Conservation (phyloP, 768 basidiomycete genomes). For the Pholiota microspora region DNA sequence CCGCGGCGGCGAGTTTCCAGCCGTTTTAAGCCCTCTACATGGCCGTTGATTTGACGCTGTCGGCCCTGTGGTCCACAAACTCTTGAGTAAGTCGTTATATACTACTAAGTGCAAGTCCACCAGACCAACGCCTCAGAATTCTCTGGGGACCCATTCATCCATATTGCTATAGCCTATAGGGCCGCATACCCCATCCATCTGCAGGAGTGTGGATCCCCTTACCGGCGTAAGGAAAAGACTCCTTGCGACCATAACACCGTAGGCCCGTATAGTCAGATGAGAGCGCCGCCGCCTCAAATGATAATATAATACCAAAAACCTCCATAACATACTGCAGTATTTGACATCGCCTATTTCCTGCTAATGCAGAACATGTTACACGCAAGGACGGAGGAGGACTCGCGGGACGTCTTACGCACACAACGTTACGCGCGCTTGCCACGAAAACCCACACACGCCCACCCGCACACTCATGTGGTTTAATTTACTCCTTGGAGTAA, state of each 20-base stretch:
- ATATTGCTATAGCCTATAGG: not conserved
- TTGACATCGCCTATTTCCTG: too few species aligned
- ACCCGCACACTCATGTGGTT: too few species aligned
- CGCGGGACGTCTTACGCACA: not conserved
- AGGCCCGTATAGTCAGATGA: slow-evolving; percentile 18
- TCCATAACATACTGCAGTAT: too few species aligned
- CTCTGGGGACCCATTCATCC: not conserved
- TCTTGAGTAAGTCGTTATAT: too few species aligned
- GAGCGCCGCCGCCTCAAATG: not conserved
- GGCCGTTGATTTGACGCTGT: not conserved
- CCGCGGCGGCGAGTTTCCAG: not conserved
- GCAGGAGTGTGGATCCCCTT: too few species aligned
- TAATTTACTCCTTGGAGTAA: slow-evolving; percentile 8
- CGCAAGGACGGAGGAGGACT: not conserved
- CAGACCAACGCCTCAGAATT: not conserved
- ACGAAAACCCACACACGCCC: too few species aligned
- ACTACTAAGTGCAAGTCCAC: not conserved
- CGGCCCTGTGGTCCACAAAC: too few species aligned
- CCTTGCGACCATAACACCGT: slow-evolving; percentile 7
- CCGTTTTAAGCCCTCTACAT: not conserved
- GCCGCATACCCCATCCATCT: too few species aligned
- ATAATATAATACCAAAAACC: too few species aligned
- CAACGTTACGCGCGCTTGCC: too few species aligned
- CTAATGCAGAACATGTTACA: too few species aligned
- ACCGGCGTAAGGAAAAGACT: not conserved